Conservation (phyloP, 345 rosid genomes). For the Bruguiera parviflora region DNA sequence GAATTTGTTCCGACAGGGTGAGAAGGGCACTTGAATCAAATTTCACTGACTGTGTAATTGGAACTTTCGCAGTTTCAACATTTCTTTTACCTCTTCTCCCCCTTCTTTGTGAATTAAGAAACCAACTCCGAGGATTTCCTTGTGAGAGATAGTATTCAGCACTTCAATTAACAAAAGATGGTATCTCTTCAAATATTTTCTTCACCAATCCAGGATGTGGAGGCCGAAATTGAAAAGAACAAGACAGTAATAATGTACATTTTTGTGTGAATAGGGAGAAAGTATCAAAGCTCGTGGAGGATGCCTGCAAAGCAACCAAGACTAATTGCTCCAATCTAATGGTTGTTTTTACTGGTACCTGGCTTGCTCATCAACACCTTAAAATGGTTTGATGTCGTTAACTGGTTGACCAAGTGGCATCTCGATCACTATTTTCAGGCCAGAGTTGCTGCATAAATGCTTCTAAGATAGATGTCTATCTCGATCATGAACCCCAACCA, state of each 20-base stretch:
- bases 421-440: constrained; percentile 8
- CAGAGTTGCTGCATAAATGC: constrained; percentile 37
- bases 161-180: not conserved
- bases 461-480: constrained; percentile 17
- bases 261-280: constrained; percentile 25
- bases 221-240: too few species aligned
- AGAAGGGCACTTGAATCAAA: constrained; percentile 8
- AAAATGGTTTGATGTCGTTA: too few species aligned
- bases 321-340: constrained; percentile 27
- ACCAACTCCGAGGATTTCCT: too few species aligned
- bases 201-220: too few species aligned
- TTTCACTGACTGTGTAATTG: not conserved
- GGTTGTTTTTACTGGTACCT: constrained; percentile 33
- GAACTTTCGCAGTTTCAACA: too few species aligned
- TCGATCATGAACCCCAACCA: constrained; percentile 31
- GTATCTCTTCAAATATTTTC: too few species aligned
- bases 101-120: too few species aligned
- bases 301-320: constrained; percentile 22
- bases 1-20: constrained; percentile 40
- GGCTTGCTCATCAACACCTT: not conserved
- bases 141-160: too few species aligned
- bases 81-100: not conserved
- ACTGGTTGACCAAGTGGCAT: not conserved
- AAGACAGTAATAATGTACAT: not conserved
- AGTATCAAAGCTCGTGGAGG: constrained; percentile 23